Percentiles rank a stretch among this genome's conserved stretches.
Evolutionary conservation across 148 eudicot genomes (phyloP).

Genomic region (Rhododendron vialii): DNA sequence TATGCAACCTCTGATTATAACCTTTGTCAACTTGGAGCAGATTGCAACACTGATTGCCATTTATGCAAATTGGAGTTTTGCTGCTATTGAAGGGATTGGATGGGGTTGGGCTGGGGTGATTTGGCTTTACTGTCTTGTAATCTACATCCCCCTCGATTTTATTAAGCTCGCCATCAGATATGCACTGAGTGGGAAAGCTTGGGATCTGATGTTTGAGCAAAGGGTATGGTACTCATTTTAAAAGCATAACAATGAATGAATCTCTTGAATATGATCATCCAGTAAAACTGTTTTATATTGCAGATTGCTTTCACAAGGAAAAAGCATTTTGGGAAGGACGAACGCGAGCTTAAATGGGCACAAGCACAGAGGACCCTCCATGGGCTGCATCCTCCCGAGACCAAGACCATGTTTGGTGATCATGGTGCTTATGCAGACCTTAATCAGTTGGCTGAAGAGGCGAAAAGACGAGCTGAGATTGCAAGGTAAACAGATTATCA

Average conservation of each 20-base stretch:
- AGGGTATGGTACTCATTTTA: slow-evolving; percentile 22
- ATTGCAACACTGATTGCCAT: slow-evolving; percentile 42
- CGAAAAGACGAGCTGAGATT: slow-evolving; percentile 63
- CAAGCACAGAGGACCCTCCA: slow-evolving; percentile 63
- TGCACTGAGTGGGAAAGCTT: slow-evolving; percentile 41
- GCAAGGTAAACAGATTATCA: slow-evolving; percentile 40
- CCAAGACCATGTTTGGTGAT: slow-evolving; percentile 29
- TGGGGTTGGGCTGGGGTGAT: slow-evolving; percentile 56
- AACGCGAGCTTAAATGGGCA: slow-evolving; percentile 72
- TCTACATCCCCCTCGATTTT: slow-evolving; percentile 37
- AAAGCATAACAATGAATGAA: no score
- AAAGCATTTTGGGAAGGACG: slow-evolving; percentile 65
- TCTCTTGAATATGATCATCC: not conserved
- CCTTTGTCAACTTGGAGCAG: slow-evolving; percentile 10
- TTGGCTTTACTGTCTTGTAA: slow-evolving; percentile 37
- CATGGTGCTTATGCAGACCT: slow-evolving; percentile 49
- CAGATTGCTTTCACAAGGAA: slow-evolving; percentile 68
- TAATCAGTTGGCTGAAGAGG: slow-evolving; percentile 63
- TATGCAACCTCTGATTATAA: not conserved
- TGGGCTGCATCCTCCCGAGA: slow-evolving; percentile 50
- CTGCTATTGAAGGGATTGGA: slow-evolving; percentile 36
- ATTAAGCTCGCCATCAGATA: slow-evolving; percentile 38
- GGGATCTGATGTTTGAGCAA: slow-evolving; percentile 39
- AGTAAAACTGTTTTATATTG: not conserved
- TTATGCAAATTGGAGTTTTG: slow-evolving; percentile 45